A percentile compares a stretch with the other conserved stretches of the same genome.
These are phyloP conservation scores for Meyerozyma elateridarum DNA, from an alignment of 1,139 yeast genomes.

Conservation along the genomic window DNA sequence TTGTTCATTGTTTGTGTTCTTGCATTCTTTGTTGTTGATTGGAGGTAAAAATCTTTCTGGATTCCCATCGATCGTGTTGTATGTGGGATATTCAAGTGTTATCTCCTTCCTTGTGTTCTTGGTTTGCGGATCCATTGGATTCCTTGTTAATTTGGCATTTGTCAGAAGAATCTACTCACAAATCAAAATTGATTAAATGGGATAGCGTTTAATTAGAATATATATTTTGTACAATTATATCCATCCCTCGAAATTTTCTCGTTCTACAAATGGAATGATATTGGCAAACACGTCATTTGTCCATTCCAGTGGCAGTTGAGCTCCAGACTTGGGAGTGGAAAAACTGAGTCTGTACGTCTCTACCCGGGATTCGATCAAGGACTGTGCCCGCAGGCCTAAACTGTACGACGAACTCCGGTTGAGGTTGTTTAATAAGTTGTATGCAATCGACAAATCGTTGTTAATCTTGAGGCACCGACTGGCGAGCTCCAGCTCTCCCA, in stretches of 20 bases:
- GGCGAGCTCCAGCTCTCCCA: slow-evolving; percentile 22
- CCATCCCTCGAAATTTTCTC: slow-evolving; percentile 39
- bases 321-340: slow-evolving; percentile 9
- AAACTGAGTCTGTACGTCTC: slow-evolving; percentile 27
- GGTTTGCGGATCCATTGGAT: slow-evolving; percentile 87
- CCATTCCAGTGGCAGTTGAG: slow-evolving; percentile 24
- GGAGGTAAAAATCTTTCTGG: slow-evolving; percentile 66
- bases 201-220: not conserved
- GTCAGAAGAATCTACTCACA: slow-evolving; percentile 77
- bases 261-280: slow-evolving; percentile 28
- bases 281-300: slow-evolving; percentile 20
- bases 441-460: slow-evolving; percentile 35
- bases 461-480: slow-evolving; percentile 31
- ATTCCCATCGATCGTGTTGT: slow-evolving; percentile 69
- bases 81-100: slow-evolving; percentile 79
- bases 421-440: slow-evolving; percentile 29
- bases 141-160: slow-evolving; percentile 67
- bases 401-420: slow-evolving; percentile 11
- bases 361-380: slow-evolving; percentile 23
- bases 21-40: slow-evolving; percentile 75
- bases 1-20: slow-evolving; percentile 75
- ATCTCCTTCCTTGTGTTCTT: slow-evolving; percentile 71
- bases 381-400: slow-evolving; percentile 21
- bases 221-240: slow-evolving; percentile 12
- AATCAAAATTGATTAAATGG: slow-evolving; percentile 67